A percentile compares a stretch with the other conserved stretches of the same genome.
Evolutionary conservation across 139 green algal genomes (phyloP).

Genomic region (Edaphochlamys debaryana): DNA sequence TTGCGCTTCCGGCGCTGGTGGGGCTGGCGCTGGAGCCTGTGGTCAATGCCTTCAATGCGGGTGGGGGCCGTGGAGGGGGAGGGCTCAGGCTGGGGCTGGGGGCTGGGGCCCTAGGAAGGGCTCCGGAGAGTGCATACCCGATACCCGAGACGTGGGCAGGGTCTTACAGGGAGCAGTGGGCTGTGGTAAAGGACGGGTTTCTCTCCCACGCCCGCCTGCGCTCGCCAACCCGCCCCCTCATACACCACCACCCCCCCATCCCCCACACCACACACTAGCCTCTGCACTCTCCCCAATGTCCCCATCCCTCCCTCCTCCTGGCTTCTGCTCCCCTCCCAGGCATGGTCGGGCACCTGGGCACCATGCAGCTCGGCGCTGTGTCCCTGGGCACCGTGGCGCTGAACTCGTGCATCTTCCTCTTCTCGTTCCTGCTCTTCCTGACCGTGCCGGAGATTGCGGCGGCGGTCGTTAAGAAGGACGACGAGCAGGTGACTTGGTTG

Average conservation of each 20-base stretch:
- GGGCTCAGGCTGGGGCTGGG: background rate
- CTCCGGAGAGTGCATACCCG: too few species aligned
- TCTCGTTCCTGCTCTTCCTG: slow-evolving; percentile 76
- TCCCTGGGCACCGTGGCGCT: slow-evolving; percentile 63
- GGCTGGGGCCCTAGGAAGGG: background rate
- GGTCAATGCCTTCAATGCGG: slow-evolving; percentile 65
- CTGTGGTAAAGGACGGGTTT: too few species aligned
- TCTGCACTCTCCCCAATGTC: background rate
- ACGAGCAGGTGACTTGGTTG: slow-evolving; percentile 50
- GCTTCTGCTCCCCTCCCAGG: slow-evolving; percentile 34
- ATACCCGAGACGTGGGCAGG: too few species aligned
- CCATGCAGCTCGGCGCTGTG: slow-evolving; percentile 70
- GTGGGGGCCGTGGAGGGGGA: slow-evolving; percentile 2
- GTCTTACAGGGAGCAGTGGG: background rate
- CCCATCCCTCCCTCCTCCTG: background rate
- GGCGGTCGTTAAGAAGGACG: slow-evolving; percentile 50
- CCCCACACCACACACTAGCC: background rate
- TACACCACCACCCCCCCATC: too few species aligned
- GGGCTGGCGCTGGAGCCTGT: slow-evolving; percentile 66
- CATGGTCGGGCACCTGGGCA: slow-evolving; percentile 70
- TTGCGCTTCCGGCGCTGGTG: slow-evolving; percentile 65
- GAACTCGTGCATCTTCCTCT: slow-evolving; percentile 69
- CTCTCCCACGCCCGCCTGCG: too few species aligned
- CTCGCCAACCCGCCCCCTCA: too few species aligned
- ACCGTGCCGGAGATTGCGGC: slow-evolving; percentile 70